Evolutionary conservation across 2,329 filamentous ascomycete species (phyloP).

Genomic region (Cladobotryum protrusum): DNA sequence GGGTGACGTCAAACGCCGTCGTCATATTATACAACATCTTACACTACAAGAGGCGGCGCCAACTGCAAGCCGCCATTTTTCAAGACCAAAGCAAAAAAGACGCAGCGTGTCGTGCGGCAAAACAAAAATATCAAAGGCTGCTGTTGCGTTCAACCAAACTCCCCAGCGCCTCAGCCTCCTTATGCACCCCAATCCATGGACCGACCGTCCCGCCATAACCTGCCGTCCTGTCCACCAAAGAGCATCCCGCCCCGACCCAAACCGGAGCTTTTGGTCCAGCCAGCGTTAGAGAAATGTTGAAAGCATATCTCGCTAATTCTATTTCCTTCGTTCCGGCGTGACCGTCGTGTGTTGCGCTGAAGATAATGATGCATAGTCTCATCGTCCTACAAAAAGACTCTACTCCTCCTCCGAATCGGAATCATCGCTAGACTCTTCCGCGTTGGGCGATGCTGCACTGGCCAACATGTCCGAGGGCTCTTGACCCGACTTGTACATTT

Average conservation of each 20-base stretch:
- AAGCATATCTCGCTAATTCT: too few relatives aligned
- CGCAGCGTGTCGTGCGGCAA: constrained; percentile 1
- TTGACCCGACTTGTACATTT: constrained; percentile 32
- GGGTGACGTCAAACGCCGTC: too few relatives aligned
- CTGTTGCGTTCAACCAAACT: constrained; percentile 12
- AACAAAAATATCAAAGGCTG: constrained; percentile 5
- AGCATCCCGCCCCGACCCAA: not conserved
- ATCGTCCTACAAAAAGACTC: not conserved
- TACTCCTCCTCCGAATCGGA: constrained; percentile 45
- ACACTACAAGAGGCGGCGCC: constrained; percentile 12
- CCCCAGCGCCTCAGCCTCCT: constrained; percentile 10
- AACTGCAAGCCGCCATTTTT: constrained; percentile 9
- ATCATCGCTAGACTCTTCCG: constrained; percentile 34
- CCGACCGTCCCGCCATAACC: not conserved
- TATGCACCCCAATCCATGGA: not conserved
- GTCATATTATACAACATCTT: constrained; percentile 17
- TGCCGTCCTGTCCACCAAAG: not conserved
- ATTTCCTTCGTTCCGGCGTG: not conserved
- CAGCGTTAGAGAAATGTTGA: not conserved
- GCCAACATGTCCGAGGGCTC: constrained; percentile 25
- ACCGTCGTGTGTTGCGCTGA: too few relatives aligned
- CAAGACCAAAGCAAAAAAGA: too few relatives aligned
- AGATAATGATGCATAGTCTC: too few relatives aligned
- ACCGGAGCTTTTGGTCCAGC: not conserved
- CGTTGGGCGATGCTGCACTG: constrained; percentile 23